Base-by-base conservation (phyloP, 768 basidiomycete species). In the Lentinula detonsa region DNA sequence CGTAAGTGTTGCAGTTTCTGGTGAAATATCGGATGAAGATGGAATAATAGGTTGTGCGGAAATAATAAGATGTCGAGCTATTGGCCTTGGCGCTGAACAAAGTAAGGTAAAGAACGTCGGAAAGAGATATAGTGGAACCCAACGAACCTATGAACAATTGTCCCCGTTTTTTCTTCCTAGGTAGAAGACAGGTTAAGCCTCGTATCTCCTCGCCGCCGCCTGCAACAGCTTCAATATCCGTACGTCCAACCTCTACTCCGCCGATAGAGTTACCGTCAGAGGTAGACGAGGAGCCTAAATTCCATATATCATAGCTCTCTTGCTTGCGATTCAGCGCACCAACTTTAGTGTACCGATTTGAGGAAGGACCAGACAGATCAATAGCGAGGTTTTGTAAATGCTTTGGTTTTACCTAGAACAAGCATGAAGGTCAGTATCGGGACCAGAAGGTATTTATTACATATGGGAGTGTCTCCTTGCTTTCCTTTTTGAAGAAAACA, bases 251-350 rank as follows among this genome's bases (percentile, higher is more conserved):
- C 48, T 73, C 73, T 4, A 56, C 39, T 15, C 55, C 55, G 10
- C 40, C 55, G 15, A 56, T 31, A 13, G 2, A 13, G 2, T 8
- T 16, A 23, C 7, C 40, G 5, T 13, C 11, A n/a, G 55, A 56
- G 13, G 40, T 11, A 5, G 40, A 45, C 4, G 55, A 56, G 33
- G 39, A 75, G 1, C 79, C 83, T 15, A 88, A 65, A 18, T 81
- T 80, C 88, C 88, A 91, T 6, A 91, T 72, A 63, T 90, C 87
- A 63, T 84, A 89, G 0, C 77, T 72, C 2, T 76, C 72, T 39
- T 78, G 72, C 68, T 88, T 91, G 28, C 80, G 77, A 11, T 77
- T 73, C 21, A 91, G 61, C 3, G 70, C 71, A 0, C 85, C 88
- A 3, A 87, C 64, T 16, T 75, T 76, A 4, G 72, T 69, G 4